Evolutionary conservation across 2,329 filamentous ascomycete genomes (phyloP), one percentile per base, ranked within the genome.

Genomic region (Cryoendolithus antarcticus): DNA sequence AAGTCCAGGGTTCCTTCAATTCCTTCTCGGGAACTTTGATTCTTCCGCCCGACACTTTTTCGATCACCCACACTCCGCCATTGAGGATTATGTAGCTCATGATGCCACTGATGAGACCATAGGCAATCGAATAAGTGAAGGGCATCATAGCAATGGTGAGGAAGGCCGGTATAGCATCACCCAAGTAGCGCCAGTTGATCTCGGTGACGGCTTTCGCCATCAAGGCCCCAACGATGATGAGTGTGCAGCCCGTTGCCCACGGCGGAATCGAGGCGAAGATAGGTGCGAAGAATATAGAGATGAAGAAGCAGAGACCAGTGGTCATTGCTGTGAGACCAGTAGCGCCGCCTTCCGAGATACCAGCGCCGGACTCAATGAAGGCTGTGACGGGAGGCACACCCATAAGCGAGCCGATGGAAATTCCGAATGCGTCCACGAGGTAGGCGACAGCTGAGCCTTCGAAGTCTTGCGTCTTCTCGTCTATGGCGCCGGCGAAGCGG

Each of bases 211-310:
- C 72, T 44, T 76, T 73, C 41, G 80, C 77, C 86, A 93, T 93
- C 71, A 93, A 80, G 12, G 79, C 78, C n/a, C 86, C 86, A 39
- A 93, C 84, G 30, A 93, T 76, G 49, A 93, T 72, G 19, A 93
- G 71, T n/a, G 86, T 86, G 57, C 82, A 86, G 34, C 86, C 86
- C 0, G 86, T 93, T 2, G 86, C 86, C 83, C 84, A 93, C 0
- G 85, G 80, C 3, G 86, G 86, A 42, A 93, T 91, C 0, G 82
- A 88, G 6, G 86, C 85, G 55, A 93, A 93, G 41, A 93, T 89
- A 0, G 86, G 86, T 0, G 86, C 85, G 57, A 93, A 93, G 69
- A 93, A 93, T 44, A 93, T 74, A 41, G 82, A 76, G 56, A 93
- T 75, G 65, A 93, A 81, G 68, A 93, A 93, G 63, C 81, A 86